Conservation (phyloP, 1,284 basidiomycete genomes). For the Malassezia brasiliensis region DNA sequence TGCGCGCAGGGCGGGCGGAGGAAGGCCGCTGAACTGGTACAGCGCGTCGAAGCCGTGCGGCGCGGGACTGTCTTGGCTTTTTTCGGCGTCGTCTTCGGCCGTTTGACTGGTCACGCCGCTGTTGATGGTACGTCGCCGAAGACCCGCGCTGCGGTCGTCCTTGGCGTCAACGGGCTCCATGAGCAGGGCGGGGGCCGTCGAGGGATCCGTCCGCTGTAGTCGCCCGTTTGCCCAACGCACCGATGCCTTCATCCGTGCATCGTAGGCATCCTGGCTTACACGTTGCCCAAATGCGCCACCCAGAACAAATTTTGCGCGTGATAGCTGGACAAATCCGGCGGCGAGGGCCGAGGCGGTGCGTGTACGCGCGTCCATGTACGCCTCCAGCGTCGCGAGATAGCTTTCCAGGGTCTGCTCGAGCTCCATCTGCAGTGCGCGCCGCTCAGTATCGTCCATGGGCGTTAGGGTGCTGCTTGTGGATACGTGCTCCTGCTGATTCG, state of each 20-base stretch:
- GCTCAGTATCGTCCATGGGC: too few relatives aligned
- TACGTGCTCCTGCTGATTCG: too few relatives aligned
- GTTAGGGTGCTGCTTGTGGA: too few relatives aligned
- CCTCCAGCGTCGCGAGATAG: constrained; percentile 28
- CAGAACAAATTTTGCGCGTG: constrained; percentile 28
- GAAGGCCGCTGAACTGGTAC: constrained; percentile 26
- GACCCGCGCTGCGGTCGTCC: not conserved
- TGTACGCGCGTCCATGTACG: constrained; percentile 16
- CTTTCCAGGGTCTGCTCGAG: not conserved
- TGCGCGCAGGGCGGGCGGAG: constrained; percentile 18
- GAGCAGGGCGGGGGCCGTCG: not conserved
- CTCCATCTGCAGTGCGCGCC: not conserved
- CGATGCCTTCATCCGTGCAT: constrained; percentile 18
- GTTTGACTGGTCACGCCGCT: not conserved
- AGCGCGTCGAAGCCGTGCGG: constrained; percentile 14
- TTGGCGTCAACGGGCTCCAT: not conserved
- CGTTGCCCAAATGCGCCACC: constrained; percentile 17
- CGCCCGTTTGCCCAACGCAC: not conserved
- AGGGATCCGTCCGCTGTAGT: not conserved
- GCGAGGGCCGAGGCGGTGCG: constrained; percentile 6
- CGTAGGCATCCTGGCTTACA: constrained; percentile 24
- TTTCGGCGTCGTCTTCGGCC: not conserved
- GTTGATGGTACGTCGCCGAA: not conserved
- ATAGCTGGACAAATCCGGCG: constrained; percentile 22
- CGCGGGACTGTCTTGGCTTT: not conserved